Conservation (phyloP, 345 rosid genomes). For the Salix koriyanagi region DNA sequence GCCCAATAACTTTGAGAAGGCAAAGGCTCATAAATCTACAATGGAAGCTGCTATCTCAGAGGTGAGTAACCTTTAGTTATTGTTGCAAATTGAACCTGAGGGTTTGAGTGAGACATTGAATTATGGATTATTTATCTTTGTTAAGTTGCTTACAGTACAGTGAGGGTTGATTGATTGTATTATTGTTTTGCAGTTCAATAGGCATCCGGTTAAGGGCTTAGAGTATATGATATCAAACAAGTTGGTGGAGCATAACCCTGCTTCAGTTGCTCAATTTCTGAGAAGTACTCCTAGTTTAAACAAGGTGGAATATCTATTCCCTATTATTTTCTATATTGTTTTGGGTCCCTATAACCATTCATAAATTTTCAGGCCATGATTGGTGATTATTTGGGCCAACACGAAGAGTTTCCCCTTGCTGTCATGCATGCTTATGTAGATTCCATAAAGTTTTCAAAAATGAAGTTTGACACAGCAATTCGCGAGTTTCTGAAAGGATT, state of each 20-base stretch:
- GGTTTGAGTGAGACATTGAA: not conserved
- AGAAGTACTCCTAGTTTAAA: constrained; percentile 66
- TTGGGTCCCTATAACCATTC: constrained; percentile 31
- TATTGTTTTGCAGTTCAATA: constrained; percentile 72
- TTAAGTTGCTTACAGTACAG: not conserved
- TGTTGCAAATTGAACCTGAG: not conserved
- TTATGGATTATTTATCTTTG: not conserved
- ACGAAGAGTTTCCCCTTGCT: constrained; percentile 94
- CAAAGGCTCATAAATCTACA: constrained; percentile 95
- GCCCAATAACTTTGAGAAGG: constrained; percentile 83
- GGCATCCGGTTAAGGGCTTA: constrained; percentile 73
- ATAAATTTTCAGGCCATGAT: constrained; percentile 71
- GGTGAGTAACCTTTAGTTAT: constrained; percentile 40
- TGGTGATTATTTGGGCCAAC: constrained; percentile 95
- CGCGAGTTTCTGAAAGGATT: constrained; percentile 93
- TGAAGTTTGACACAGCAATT: constrained; percentile 84
- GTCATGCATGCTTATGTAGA: constrained; percentile 99
- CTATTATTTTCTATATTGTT: constrained; percentile 11
- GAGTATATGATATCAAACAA: constrained; percentile 72
- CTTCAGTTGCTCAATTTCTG: constrained; percentile 82
- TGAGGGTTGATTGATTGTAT: constrained; percentile 20
- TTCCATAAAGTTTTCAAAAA: constrained; percentile 75
- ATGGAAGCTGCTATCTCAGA: constrained; percentile 84
- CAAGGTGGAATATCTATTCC: constrained; percentile 51
- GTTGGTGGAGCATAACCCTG: constrained; percentile 71